Evolutionary conservation across 1,139 yeast species (phyloP), one percentile per base, ranked within the genome.

Genomic region (Lodderomyces beijingensis): DNA sequence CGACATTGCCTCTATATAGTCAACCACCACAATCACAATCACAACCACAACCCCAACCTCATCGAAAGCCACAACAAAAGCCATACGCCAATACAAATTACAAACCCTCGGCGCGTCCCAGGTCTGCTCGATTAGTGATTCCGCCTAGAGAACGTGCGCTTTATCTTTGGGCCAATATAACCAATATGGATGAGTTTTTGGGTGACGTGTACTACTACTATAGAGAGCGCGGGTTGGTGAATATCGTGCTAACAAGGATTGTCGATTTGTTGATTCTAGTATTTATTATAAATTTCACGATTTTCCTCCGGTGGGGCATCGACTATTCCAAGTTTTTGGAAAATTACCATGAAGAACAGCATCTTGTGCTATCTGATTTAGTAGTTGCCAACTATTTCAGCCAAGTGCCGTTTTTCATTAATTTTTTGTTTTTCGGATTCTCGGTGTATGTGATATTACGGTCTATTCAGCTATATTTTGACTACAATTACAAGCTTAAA

Each of bases 121-220:
- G 16, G 11, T 30, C 42, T 41, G 37, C 44, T 44, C 26, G 37
- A 34, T 50, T 62, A 31, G 47, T 59, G 5, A 65, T 67, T 9
- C 72, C 73, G 7, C 73, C 95, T 1, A 75, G 72, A 44, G 96
- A 89, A 51, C 62, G 89, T 32, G 96, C 97, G 0, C 64, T 85
- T 27, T 91, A 96, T 84, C 71, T 86, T 38, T 93, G 98, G 97
- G 95, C 97, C 1, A 91, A 91, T 48, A 87, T 91, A 21, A 86
- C 86, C 44, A 89, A 91, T 53, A 70, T 91, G 57, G 98, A 91
- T 56, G 74, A 78, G 32, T 91, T 91, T 47, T 63, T 91, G 18
- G 76, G 77, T 35, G 95, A 89, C 45, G 81, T 88, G 5, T 91
- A 93, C 55, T 70, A 73, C 35, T 91, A 88, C 53, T 93, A 84